Percentiles rank a stretch among this genome's conserved stretches.
Evolutionary conservation across 1,284 basidiomycete genomes (phyloP).

Genomic region (Sporisorium sorghi): DNA sequence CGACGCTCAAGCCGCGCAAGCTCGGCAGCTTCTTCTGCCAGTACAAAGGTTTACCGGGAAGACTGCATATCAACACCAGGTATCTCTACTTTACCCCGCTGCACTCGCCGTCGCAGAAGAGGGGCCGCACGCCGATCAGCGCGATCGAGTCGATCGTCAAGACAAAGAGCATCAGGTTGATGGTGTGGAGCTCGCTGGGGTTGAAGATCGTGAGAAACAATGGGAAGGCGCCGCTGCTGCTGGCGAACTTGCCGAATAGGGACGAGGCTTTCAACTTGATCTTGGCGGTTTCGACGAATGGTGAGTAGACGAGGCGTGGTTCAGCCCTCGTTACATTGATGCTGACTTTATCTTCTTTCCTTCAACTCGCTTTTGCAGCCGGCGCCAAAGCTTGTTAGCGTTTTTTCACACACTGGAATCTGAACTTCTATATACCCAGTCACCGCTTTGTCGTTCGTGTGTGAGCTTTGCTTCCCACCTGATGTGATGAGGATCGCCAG

Average conservation of each 20-base stretch:
- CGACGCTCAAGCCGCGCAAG: slow-evolving; percentile 56
- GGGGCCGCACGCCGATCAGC: slow-evolving; percentile 56
- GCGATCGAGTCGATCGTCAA: slow-evolving; percentile 65
- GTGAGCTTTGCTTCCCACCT: not conserved
- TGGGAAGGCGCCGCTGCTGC: slow-evolving; percentile 53
- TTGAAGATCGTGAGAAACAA: slow-evolving; percentile 61
- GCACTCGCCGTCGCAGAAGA: slow-evolving; percentile 54
- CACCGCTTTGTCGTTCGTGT: not conserved
- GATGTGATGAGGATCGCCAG: no score
- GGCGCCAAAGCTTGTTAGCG: slow-evolving; percentile 20
- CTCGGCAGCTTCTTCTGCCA: slow-evolving; percentile 68
- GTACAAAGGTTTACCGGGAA: slow-evolving; percentile 64
- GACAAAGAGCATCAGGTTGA: slow-evolving; percentile 60
- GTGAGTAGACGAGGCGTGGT: no score
- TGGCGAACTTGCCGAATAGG: slow-evolving; percentile 64
- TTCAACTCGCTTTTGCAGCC: not conserved
- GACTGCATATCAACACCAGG: slow-evolving; percentile 61
- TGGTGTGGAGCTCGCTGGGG: slow-evolving; percentile 62
- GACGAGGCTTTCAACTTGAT: slow-evolving; percentile 68
- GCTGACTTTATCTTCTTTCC: not conserved
- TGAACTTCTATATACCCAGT: not conserved
- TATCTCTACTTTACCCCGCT: slow-evolving; percentile 64
- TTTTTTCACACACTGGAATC: not conserved
- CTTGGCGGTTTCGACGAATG: slow-evolving; percentile 58
- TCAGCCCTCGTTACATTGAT: no score